Conservation (phyloP, 2,329 filamentous ascomycete species). For the Apiospora phragmitis region DNA sequence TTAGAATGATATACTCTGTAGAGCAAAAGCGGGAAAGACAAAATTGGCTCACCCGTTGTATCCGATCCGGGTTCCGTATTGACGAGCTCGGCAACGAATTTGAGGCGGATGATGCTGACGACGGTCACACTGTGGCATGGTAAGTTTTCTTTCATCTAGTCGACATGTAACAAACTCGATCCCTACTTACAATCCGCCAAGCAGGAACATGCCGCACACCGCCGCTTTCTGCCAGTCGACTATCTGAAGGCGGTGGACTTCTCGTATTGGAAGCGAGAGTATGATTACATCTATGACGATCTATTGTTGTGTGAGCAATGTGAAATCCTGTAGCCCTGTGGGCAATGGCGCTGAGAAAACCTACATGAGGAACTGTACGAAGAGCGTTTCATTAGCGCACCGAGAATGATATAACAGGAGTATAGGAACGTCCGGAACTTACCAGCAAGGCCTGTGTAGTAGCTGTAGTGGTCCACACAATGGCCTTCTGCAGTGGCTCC, state of each 20-base stretch:
- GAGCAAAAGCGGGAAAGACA: background rate
- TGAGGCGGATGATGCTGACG: slow-evolving; percentile 7
- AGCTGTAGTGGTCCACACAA: slow-evolving; percentile 8
- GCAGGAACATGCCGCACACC: slow-evolving; percentile 12
- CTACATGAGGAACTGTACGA: slow-evolving; percentile 6
- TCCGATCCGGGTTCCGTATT: background rate
- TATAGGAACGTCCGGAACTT: background rate
- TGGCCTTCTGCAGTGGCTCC: background rate
- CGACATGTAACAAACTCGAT: background rate
- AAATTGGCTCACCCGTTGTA: background rate
- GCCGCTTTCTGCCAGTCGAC: slow-evolving; percentile 9
- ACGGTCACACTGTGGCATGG: background rate
- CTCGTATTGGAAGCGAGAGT: slow-evolving; percentile 8
- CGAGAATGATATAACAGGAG: background rate
- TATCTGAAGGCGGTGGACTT: slow-evolving; percentile 10
- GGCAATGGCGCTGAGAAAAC: background rate
- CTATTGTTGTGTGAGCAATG: background rate
- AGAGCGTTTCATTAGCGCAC: background rate
- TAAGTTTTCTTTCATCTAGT: background rate
- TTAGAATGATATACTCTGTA: background rate
- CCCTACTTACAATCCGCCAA: slow-evolving; percentile 1
- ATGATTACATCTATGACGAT: slow-evolving; percentile 8
- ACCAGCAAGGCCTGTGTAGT: slow-evolving; percentile 11
- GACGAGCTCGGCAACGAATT: slow-evolving; percentile 5
- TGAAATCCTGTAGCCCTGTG: background rate